These are phyloP conservation scores for Trichoderma arundinaceum DNA, from an alignment of 2,329 filamentous ascomycete genomes.

Conservation along the genomic window DNA sequence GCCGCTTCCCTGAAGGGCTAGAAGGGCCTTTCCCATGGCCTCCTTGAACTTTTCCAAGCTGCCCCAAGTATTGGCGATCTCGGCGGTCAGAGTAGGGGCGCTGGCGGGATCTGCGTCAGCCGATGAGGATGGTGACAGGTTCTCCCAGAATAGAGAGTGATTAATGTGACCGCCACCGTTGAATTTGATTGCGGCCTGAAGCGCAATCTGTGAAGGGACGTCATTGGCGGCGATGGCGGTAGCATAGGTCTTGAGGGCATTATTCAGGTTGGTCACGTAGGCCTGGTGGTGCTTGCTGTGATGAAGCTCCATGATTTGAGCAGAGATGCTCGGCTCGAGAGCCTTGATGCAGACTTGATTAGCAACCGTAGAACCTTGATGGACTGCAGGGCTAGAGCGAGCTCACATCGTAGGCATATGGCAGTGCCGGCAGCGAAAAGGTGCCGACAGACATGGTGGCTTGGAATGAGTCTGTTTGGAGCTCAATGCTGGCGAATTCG, in stretches of 20 bases:
- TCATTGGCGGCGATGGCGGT: constrained; percentile 62
- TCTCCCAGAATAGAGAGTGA: constrained; percentile 91
- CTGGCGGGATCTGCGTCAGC: constrained; percentile 60
- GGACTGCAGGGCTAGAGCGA: not conserved
- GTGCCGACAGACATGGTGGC: constrained; percentile 47
- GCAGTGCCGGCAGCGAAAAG: constrained; percentile 68
- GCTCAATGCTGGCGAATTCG: constrained; percentile 18
- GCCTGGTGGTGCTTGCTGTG: constrained; percentile 80
- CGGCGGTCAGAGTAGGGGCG: constrained; percentile 63
- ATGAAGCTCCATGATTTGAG: constrained; percentile 81
- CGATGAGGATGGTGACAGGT: constrained; percentile 67
- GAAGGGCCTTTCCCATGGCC: constrained; percentile 67
- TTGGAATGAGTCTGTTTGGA: constrained; percentile 1
- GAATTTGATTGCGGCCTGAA: constrained; percentile 79
- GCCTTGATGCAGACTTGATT: constrained; percentile 57
- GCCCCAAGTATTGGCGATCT: constrained; percentile 72
- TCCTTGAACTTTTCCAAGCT: constrained; percentile 68
- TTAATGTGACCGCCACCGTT: constrained; percentile 93
- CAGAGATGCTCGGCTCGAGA: constrained; percentile 74
- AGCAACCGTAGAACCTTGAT: constrained; percentile 47
- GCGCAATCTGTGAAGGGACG: constrained; percentile 66
- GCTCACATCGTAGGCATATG: constrained; percentile 73
- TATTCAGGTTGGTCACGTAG: constrained; percentile 78
- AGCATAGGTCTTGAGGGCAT: constrained; percentile 64
- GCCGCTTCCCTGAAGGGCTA: constrained; percentile 80